Percentiles rank a stretch among this genome's conserved stretches.
phyloP scores from a whole-genome alignment of 2,329 filamentous ascomycete species.

The Exophiala sp. region DNA sequence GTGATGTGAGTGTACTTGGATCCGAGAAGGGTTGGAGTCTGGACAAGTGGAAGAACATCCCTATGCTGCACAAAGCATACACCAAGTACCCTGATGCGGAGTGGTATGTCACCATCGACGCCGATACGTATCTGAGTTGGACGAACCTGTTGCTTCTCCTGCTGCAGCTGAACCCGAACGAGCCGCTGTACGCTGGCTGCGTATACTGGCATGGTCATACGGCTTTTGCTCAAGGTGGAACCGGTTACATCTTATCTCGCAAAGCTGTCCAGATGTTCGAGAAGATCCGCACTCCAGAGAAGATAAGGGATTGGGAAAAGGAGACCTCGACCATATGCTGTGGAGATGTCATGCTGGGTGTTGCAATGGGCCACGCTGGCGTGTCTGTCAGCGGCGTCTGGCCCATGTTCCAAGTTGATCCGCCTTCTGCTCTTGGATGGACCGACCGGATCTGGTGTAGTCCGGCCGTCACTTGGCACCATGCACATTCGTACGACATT shows the following conservation, averaged over 20 bases:
- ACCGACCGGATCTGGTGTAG: conserved; percentile 15
- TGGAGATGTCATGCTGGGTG: conserved; percentile 24
- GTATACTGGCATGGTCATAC: conserved; percentile 22
- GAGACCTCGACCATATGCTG: conserved; percentile 25
- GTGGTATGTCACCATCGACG: conserved; percentile 51
- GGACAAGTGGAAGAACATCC: conserved; percentile 59
- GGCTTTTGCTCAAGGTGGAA: conserved; percentile 20
- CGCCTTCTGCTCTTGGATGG: conserved; percentile 17
- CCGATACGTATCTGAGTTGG: conserved; percentile 24
- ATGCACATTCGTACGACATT: conserved; percentile 18
- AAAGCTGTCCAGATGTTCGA: conserved; percentile 20
- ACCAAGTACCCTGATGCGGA: conserved; percentile 47
- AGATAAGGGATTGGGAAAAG: conserved; percentile 22
- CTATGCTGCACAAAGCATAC: conserved; percentile 53
- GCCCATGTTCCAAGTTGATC: conserved; percentile 25
- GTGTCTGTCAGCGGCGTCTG: conserved; percentile 20
- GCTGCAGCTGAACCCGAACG: conserved; percentile 17
- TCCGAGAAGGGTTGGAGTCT: conserved; percentile 44
- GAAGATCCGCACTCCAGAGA: conserved; percentile 12
- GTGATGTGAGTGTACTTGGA: conserved; percentile 20
- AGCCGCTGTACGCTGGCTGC: conserved; percentile 20
- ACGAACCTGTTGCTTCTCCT: conserved; percentile 20
- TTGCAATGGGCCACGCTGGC: conserved; percentile 20
- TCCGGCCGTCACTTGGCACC: conserved; percentile 25
- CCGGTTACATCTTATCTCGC: conserved; percentile 20